phyloP scores from a whole-genome alignment of 257 asterid genomes.

The Oldenlandia corymbosa region DNA sequence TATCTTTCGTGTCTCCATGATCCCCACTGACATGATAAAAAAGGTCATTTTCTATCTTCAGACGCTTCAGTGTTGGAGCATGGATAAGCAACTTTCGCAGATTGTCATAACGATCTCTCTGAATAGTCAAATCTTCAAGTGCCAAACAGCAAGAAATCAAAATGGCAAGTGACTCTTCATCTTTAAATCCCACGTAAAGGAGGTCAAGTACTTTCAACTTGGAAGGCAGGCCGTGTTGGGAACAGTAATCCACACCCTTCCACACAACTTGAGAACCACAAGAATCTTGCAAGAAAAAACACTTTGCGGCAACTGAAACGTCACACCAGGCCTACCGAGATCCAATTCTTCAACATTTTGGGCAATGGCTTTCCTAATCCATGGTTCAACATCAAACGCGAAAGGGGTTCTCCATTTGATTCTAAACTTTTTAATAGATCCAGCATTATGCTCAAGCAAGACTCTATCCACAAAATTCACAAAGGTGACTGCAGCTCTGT shows the following conservation, averaged over 20 bases:
- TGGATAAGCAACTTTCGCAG: background rate
- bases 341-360: background rate
- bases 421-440: background rate
- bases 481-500: background rate
- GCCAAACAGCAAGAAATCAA: background rate
- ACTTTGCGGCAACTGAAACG: background rate
- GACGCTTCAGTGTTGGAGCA: background rate
- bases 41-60: background rate
- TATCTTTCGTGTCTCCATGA: background rate
- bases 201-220: background rate
- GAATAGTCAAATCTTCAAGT: conserved; percentile 3
- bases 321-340: background rate
- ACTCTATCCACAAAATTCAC: background rate
- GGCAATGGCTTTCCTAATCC: background rate
- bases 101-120: background rate
- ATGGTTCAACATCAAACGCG: background rate
- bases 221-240: background rate
- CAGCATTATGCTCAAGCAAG: background rate
- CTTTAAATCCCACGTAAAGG: background rate
- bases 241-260: background rate
- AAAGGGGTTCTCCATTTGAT: too few species aligned
- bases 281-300: background rate
- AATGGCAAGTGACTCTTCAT: background rate
- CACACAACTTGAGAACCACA: background rate
- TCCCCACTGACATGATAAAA: too few species aligned